Evolutionary conservation across 495 filamentous ascomycete genomes (phyloP), one percentile per base, ranked within the genome.

Genomic region (Trichoderma parareesei): DNA sequence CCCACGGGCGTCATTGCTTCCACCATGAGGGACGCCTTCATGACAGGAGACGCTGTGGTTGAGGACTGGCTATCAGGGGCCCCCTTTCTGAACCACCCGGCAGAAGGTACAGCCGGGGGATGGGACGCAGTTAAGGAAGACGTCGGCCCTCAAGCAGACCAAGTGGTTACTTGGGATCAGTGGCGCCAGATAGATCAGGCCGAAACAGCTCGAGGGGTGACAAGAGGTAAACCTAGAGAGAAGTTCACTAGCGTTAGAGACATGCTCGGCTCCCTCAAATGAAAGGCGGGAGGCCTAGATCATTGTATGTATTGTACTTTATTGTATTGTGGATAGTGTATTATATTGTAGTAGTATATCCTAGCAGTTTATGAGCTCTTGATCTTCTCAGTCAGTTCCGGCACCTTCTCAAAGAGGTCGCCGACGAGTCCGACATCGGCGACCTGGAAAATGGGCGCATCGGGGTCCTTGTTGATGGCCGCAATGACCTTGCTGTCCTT

Each of bases 401-500:
- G 94, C 61, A 97, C 93, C 79, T 89, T 91, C 43, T 94, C 88
- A 75, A 98, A 98, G 71, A 98, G 77, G 80, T 98, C 94, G 65
- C 93, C 94, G 2, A 97, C 91, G 44, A 98, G 79, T 11, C 94
- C 94, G 59, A 97, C 91, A 74, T 98, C 94, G 33, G 94, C 95
- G 67, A 98, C 85, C 77, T 98, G 95, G 83, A 98, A 98, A 67
- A 98, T 98, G 3, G 94, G 94, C 63, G 93, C 94, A 77, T 98
- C 94, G 2, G 85, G 79, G 71, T 98, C 94, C 82, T 98, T 98
- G 82, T 98, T 98, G 74, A 98, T 98, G 38, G 90, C 91, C 44
- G 92, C 95, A 82, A 98, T 98, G 66, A 98, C 95, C 82, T 98
- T 98, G 81, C 91, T 96, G 74, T 98, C 94, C 85, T 98, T 98